These are phyloP conservation scores for Diaporthe ampelina DNA, from an alignment of 2,329 filamentous ascomycete species.

Conservation along the genomic window DNA sequence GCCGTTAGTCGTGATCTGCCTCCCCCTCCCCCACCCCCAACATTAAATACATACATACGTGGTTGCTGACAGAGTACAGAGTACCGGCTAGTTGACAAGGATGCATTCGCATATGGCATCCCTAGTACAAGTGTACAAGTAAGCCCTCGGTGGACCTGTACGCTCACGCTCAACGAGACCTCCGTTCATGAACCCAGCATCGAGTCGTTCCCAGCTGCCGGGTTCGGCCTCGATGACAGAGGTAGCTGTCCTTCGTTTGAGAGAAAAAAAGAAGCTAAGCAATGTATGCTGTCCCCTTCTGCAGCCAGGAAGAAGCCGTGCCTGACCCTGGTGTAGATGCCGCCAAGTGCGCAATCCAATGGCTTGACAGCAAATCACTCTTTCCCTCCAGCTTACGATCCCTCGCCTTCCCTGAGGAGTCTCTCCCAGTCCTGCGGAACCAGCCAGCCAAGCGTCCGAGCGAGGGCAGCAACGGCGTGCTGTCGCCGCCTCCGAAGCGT, in stretches of 20 bases:
- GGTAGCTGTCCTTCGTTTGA: constrained; percentile 54
- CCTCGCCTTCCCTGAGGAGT: constrained; percentile 41
- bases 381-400: constrained; percentile 47
- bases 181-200: not conserved
- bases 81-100: no score
- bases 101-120: no score
- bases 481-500: constrained; percentile 31
- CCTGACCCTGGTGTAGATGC: constrained; percentile 51
- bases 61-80: constrained; percentile 8
- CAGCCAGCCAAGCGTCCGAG: not conserved
- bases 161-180: constrained; percentile 47
- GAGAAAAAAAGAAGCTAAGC: constrained; percentile 67
- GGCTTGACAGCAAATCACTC: constrained; percentile 50
- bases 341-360: constrained; percentile 61
- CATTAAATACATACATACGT: no score
- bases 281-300: constrained; percentile 47
- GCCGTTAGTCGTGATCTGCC: constrained; percentile 48
- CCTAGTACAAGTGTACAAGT: constrained; percentile 32
- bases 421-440: not conserved
- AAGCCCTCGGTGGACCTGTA: constrained; percentile 46
- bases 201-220: constrained; percentile 23
- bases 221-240: constrained; percentile 37
- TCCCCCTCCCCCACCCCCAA: no score
- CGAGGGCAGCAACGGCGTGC: not conserved
- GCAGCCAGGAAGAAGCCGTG: not conserved